phyloP scores from a whole-genome alignment of 202 grass and related monocot species.

The Tripidium arundinaceum region DNA sequence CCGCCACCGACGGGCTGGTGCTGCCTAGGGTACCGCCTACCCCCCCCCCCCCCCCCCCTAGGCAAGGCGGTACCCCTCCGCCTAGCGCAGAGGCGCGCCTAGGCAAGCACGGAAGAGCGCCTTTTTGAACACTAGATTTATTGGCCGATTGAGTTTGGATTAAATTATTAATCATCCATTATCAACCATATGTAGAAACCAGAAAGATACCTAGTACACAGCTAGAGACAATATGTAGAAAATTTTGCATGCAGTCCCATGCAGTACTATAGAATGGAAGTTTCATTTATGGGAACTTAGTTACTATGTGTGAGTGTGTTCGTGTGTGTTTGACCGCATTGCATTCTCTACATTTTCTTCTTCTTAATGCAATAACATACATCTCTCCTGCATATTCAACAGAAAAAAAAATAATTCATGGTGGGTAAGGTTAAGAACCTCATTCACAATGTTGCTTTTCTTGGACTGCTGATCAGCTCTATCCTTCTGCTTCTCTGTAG shows the following conservation, averaged over 20 bases:
- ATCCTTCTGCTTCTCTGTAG: slow-evolving; percentile 72
- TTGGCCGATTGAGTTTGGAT: neutral
- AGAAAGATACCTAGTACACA: slow-evolving; percentile 3
- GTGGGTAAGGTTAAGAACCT: slow-evolving; percentile 47
- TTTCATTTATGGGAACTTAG: neutral
- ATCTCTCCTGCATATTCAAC: neutral
- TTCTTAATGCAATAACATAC: no score
- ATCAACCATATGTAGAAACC: slow-evolving; percentile 9
- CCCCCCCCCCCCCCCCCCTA: no score
- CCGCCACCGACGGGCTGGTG: neutral
- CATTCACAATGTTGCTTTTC: slow-evolving; percentile 44
- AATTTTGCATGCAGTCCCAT: neutral
- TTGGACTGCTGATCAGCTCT: slow-evolving; percentile 54
- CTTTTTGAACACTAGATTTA: neutral
- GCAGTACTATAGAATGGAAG: slow-evolving; percentile 6
- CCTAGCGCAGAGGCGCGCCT: no score
- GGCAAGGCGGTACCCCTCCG: no score
- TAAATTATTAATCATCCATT: neutral
- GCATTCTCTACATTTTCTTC: neutral
- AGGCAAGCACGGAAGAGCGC: no score
- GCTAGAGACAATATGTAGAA: neutral
- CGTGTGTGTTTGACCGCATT: neutral
- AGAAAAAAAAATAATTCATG: neutral
- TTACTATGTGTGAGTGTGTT: neutral
- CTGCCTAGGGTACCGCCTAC: neutral